Conservation (phyloP, 805 yeast species). For the Jamesozyma hellenica region DNA sequence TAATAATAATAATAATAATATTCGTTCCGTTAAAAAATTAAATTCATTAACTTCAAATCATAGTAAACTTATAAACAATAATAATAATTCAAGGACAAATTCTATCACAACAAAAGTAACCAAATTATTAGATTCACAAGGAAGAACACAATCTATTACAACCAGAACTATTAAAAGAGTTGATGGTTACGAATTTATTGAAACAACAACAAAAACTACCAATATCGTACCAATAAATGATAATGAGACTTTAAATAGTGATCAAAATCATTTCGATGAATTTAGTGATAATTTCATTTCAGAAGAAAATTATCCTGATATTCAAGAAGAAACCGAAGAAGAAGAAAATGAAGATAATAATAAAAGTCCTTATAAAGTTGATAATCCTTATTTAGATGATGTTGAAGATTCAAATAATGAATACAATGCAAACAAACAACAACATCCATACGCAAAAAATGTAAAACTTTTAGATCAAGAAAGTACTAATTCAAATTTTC, state of each 20-base stretch:
- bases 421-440: background rate
- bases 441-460: conserved; percentile 3
- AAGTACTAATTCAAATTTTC: conserved; percentile 20
- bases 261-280: conserved; percentile 24
- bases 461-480: conserved; percentile 14
- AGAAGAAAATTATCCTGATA: conserved; percentile 9
- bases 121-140: conserved; percentile 39
- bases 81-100: conserved; percentile 18
- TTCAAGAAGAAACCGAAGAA: conserved; percentile 5
- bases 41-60: conserved; percentile 18
- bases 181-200: conserved; percentile 40
- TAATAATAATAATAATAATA: background rate
- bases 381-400: conserved; percentile 3
- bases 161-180: conserved; percentile 41
- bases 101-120: conserved; percentile 39
- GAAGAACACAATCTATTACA: conserved; percentile 47
- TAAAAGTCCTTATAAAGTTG: no score
- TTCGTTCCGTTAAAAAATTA: conserved; percentile 5
- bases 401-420: conserved; percentile 6
- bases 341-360: conserved; percentile 20
- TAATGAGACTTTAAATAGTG: background rate
- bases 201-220: conserved; percentile 37
- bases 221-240: conserved; percentile 6
- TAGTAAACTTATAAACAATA: background rate
- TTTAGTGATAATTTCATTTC: conserved; percentile 21